phyloP scores from a whole-genome alignment of 2,329 filamentous ascomycete genomes.

The Penicillium sp. region DNA sequence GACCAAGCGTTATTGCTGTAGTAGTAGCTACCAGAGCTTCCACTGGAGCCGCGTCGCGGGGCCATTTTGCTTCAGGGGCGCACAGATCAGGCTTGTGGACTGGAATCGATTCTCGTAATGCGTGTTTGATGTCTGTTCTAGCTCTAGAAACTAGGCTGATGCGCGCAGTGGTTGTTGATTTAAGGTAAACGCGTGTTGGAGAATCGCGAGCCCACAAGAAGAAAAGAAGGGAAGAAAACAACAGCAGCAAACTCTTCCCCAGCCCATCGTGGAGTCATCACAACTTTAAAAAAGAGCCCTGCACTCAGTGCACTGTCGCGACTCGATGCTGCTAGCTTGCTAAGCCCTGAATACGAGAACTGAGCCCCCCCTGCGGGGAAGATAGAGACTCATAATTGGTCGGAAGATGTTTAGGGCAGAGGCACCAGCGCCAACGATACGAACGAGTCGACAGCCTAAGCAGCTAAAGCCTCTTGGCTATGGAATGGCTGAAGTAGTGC shows the following conservation, averaged over 20 bases:
- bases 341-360: conserved; percentile 12
- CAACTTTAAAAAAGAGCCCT: conserved; percentile 2
- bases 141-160: not conserved
- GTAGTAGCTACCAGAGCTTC: conserved; percentile 2
- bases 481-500: not conserved
- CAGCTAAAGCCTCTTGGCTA: not conserved
- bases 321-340: not conserved
- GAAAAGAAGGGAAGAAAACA: not conserved
- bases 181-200: no score
- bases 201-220: not conserved
- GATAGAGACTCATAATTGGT: not conserved
- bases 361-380: not conserved
- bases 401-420: not conserved
- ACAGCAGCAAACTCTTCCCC: not conserved
- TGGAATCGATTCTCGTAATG: not conserved
- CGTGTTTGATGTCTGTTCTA: not conserved
- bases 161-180: not conserved
- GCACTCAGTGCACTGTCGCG: not conserved
- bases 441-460: not conserved
- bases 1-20: conserved; percentile 11
- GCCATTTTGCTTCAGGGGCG: conserved; percentile 13
- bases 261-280: not conserved
- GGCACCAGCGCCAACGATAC: conserved; percentile 1
- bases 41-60: conserved; percentile 14
- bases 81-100: not conserved